phyloP scores from a whole-genome alignment of 208 protist species.

The Strigomonas culicis region DNA sequence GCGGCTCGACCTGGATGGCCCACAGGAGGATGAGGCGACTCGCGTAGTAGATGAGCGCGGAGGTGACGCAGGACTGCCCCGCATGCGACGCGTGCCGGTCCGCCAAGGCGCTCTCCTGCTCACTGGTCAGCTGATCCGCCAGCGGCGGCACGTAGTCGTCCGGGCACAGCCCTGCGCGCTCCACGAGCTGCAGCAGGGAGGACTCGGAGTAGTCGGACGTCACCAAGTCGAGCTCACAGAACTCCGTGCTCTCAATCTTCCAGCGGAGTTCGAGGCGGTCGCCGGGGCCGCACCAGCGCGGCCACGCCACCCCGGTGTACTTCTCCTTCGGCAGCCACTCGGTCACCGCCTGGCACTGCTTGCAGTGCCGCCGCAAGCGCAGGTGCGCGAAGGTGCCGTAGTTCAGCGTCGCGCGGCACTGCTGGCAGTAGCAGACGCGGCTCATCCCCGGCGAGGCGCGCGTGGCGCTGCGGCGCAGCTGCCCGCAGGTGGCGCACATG shows the following conservation, averaged over 20 bases:
- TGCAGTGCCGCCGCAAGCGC: constrained; percentile 39
- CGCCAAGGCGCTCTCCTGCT: background rate
- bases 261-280: constrained; percentile 48
- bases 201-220: constrained; percentile 47
- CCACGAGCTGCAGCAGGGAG: constrained; percentile 27
- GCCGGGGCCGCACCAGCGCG: constrained; percentile 47
- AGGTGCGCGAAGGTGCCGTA: constrained; percentile 48
- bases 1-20: constrained; percentile 27
- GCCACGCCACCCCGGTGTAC: constrained; percentile 43
- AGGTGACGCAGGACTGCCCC: constrained; percentile 27
- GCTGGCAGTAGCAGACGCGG: constrained; percentile 32
- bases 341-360: constrained; percentile 38
- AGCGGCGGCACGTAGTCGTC: constrained; percentile 37
- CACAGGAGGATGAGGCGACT: constrained; percentile 67
- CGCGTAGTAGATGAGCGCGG: constrained; percentile 74
- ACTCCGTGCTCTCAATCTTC: constrained; percentile 34
- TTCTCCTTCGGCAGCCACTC: constrained; percentile 60
- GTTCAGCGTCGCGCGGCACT: constrained; percentile 33
- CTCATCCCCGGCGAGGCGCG: constrained; percentile 7
- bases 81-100: background rate
- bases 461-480: constrained; percentile 32
- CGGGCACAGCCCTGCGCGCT: constrained; percentile 22
- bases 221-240: constrained; percentile 22
- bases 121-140: constrained; percentile 12
- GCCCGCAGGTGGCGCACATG: constrained; percentile 70